These are phyloP conservation scores for Polyporus tsugae DNA, from an alignment of 1,284 basidiomycete genomes.

Conservation along the genomic window DNA sequence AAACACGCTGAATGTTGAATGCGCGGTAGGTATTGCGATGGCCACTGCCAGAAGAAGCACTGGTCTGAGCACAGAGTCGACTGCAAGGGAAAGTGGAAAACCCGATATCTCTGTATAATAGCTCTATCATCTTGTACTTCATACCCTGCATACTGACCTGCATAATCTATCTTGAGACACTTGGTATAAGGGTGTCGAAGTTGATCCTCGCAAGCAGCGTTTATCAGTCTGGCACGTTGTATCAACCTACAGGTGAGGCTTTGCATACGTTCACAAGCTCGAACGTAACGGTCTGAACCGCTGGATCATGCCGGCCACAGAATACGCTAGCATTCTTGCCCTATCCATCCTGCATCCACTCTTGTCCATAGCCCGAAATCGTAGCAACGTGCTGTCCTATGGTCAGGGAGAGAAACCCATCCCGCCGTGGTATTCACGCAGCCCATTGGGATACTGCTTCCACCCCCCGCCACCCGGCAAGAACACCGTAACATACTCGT, in stretches of 20 bases:
- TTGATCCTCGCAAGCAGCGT: background rate
- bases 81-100: constrained; percentile 28
- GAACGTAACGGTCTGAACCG: background rate
- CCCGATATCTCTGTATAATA: background rate
- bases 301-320: no score
- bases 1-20: constrained; percentile 8
- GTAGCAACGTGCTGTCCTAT: background rate
- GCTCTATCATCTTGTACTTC: constrained; percentile 5
- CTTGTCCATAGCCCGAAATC: background rate
- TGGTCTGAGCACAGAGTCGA: constrained; percentile 47
- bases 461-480: constrained; percentile 14
- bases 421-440: background rate
- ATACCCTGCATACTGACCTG: background rate
- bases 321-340: background rate
- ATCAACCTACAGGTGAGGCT: background rate
- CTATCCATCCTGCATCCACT: background rate
- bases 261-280: background rate
- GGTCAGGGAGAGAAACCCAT: constrained; percentile 3
- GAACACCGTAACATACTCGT: constrained; percentile 24
- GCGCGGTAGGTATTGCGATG: constrained; percentile 56
- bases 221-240: background rate
- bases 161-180: background rate
- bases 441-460: constrained; percentile 17
- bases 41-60: constrained; percentile 56
- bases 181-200: background rate